Conservation (phyloP, 1,284 basidiomycete genomes). For the Fistulinella staudtii region DNA sequence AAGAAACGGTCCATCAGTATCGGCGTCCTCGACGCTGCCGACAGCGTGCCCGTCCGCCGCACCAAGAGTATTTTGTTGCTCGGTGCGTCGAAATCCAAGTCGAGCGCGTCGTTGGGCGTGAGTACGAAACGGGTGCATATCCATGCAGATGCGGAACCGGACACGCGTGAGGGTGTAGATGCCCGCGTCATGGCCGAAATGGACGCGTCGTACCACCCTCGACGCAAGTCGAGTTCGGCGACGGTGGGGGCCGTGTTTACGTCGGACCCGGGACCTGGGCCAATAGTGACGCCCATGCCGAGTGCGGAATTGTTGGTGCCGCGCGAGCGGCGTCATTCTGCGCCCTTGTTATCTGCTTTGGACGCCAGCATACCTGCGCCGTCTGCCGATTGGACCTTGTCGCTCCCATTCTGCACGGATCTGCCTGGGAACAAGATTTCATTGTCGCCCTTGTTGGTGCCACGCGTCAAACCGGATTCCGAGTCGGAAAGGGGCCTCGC, state of each 20-base stretch:
- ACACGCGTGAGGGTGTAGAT: constrained; percentile 3
- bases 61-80: constrained; percentile 34
- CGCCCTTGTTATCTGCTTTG: constrained; percentile 23
- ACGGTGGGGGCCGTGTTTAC: constrained; percentile 6
- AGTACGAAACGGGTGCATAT: constrained; percentile 32
- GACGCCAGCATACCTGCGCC: not conserved
- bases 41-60: constrained; percentile 22
- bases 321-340: constrained; percentile 31
- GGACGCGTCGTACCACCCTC: constrained; percentile 17
- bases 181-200: not conserved
- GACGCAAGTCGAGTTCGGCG: constrained; percentile 29
- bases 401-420: constrained; percentile 31
- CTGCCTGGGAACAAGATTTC: constrained; percentile 22
- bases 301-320: constrained; percentile 24
- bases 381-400: constrained; percentile 29
- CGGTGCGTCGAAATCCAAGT: constrained; percentile 31
- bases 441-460: constrained; percentile 10
- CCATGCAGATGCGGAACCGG: constrained; percentile 18
- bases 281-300: not conserved
- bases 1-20: constrained; percentile 21
- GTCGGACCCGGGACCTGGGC: not conserved
- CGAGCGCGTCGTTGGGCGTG: constrained; percentile 19
- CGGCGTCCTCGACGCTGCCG: constrained; percentile 30
- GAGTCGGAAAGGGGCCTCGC: too few species aligned
- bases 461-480: constrained; percentile 1